phyloP scores from a whole-genome alignment of 306 rosid species.

The Sphenostylis stenocarpa region DNA sequence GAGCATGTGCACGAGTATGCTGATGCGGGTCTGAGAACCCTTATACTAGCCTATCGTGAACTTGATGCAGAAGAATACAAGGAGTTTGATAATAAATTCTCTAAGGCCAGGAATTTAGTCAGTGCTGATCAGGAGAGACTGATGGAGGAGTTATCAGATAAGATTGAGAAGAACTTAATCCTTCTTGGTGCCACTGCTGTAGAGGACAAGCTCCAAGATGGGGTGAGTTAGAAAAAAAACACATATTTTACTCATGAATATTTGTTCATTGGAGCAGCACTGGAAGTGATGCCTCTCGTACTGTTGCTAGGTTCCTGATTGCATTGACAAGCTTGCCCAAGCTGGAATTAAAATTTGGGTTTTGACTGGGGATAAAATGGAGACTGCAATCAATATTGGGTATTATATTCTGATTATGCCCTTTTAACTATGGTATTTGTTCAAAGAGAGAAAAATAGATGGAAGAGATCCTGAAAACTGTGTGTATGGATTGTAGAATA shows the following conservation, averaged over 20 bases:
- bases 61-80: background rate
- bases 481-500: too few relatives aligned
- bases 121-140: background rate
- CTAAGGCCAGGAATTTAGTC: background rate
- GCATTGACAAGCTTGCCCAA: background rate
- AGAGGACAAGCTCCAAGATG: background rate
- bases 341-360: background rate
- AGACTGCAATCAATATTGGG: conserved; percentile 11
- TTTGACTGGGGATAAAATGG: conserved; percentile 1
- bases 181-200: conserved; percentile 3
- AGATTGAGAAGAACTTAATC: background rate
- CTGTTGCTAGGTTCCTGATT: background rate
- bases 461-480: too few relatives aligned
- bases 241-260: background rate
- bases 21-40: background rate
- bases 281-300: background rate
- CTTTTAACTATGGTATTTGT: background rate
- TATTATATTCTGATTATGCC: background rate
- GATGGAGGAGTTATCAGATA: background rate
- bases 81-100: background rate
- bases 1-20: background rate
- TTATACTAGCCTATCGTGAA: background rate
- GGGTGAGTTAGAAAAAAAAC: background rate
- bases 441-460: too few relatives aligned
- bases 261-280: background rate